Evolutionary conservation across 768 basidiomycete species (phyloP).

Genomic region (Cystofilobasidium bisporidii): DNA sequence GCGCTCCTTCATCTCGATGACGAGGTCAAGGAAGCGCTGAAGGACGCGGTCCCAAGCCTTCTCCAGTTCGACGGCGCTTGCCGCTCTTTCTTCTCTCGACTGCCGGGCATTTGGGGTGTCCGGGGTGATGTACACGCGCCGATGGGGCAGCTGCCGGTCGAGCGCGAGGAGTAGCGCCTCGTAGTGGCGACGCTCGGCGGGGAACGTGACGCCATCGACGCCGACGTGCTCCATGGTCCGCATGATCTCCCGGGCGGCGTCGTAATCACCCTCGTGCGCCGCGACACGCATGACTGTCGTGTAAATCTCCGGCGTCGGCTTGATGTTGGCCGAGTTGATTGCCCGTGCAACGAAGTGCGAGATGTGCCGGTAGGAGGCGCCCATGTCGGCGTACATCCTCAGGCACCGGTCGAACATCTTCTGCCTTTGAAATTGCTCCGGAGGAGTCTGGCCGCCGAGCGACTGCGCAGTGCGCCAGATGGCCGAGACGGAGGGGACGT

Average conservation of each 20-base stretch:
- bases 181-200: neutral
- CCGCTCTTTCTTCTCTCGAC: too few relatives aligned
- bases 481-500: neutral
- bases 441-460: too few relatives aligned
- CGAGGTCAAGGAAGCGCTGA: slow-evolving; percentile 1
- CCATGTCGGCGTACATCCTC: neutral
- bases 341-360: neutral
- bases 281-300: neutral
- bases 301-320: neutral
- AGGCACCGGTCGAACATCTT: neutral
- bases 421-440: too few relatives aligned
- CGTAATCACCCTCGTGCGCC: neutral
- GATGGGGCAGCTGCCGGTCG: neutral
- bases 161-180: slow-evolving; percentile 3
- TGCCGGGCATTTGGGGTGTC: too few relatives aligned
- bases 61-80: too few relatives aligned
- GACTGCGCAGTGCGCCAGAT: neutral
- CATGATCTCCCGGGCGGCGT: slow-evolving; percentile 1
- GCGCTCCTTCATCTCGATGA: slow-evolving; percentile 17
- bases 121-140: too few relatives aligned
- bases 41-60: neutral
- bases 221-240: neutral
- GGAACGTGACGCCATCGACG: neutral
- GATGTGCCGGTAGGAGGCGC: neutral
- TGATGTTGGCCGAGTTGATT: neutral